Evolutionary conservation across 2,329 filamentous ascomycete species (phyloP), one percentile per base, ranked within the genome.

Genomic region (Mariannaea sp.): DNA sequence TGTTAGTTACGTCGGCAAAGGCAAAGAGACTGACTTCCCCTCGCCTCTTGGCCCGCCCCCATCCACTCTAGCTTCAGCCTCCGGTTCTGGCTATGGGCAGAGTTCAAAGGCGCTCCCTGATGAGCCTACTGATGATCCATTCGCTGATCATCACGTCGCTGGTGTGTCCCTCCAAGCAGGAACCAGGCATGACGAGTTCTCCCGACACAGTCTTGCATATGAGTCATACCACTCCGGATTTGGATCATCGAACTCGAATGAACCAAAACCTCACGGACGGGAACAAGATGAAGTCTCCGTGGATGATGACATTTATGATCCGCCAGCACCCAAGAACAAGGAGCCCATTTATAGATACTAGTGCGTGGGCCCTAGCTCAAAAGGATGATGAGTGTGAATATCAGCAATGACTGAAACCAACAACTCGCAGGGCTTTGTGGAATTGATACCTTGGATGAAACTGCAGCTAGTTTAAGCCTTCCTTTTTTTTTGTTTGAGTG

Each of bases 171-270:
- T 29, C 14, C 57, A 56, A 1, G 45, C 53, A 7, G 51, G 56
- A 3, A 42, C 60, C 7, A 54, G 58, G 44, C 45, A 58, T 36
- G 49, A 52, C 12, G 58, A 60, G 26, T 58, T 63, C 35, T 48
- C 58, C 4, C 17, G 40, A 60, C 7, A 65, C 5, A 64, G 67
- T 3, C 62, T 72, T 24, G 63, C 66, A 5, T 60, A 61, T 17
- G 75, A 77, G 53, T 70, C 73, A 5, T 76, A 71, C 56, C 69
- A 75, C 41, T 73, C 74, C 2, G 73, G 75, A 5, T 70, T 73
- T 52, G 57, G 55, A 17, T 57, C 57, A 13, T 57, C 57, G 13
- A 60, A 46, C 20, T 47, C 58, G 14, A 56, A 49, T 33, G 57
- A 50, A 32, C 62, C 53, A 19, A 53, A 55, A 26, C 41, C 56